These are phyloP conservation scores for Dactylorhiza incarnata DNA, from an alignment of 106 monocot genomes.

Conservation along the genomic window DNA sequence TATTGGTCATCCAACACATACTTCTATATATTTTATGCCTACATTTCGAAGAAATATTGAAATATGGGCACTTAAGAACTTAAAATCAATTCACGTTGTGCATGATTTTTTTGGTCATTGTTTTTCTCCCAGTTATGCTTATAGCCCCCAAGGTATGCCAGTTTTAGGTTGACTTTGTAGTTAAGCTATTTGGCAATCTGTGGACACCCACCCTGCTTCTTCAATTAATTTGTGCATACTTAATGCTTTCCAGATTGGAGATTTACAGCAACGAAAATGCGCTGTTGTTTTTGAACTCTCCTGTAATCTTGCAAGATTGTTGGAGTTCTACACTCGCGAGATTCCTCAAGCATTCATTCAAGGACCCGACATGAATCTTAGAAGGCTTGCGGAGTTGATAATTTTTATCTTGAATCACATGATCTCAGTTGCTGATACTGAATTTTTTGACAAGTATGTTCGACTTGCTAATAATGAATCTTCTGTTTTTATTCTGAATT, in stretches of 20 bases:
- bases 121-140: not conserved
- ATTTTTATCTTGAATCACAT: conserved; percentile 86
- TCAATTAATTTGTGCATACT: not conserved
- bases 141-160: not conserved
- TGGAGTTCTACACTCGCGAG: conserved; percentile 84
- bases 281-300: conserved; percentile 90
- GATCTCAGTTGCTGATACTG: conserved; percentile 76
- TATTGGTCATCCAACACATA: not conserved
- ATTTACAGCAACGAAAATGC: conserved; percentile 91
- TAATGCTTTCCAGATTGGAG: conserved; percentile 45
- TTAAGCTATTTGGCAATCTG: not conserved
- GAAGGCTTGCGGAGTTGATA: conserved; percentile 77
- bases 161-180: not conserved
- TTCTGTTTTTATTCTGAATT: not conserved
- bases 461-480: not conserved
- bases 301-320: conserved; percentile 69
- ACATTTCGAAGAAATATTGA: not conserved
- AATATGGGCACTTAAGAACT: not conserved
- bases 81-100: not conserved
- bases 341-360: conserved; percentile 83
- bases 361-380: conserved; percentile 86
- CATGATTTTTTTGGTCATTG: not conserved
- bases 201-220: not conserved
- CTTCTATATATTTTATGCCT: not conserved
- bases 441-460: conserved; percentile 92